Percentiles rank a stretch among this genome's conserved stretches.
Conservation (phyloP, 2,329 filamentous ascomycete species). For the Diaporthe amygdali region DNA sequence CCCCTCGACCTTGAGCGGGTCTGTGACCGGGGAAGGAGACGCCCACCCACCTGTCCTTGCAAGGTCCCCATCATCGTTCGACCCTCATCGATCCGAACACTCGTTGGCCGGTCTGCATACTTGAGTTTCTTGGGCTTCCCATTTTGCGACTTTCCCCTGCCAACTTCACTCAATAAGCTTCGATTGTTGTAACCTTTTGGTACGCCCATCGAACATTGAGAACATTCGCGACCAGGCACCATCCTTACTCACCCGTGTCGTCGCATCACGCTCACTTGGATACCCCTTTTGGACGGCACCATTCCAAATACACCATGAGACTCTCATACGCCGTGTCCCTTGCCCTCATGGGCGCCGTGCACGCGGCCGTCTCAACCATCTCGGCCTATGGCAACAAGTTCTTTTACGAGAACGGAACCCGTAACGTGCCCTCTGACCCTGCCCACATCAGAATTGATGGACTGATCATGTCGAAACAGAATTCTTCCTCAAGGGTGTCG, state of each 20-base stretch:
- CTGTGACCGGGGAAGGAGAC: background rate
- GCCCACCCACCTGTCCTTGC: background rate
- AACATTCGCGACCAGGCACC: background rate
- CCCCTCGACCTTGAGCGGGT: background rate
- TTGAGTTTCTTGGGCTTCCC: background rate
- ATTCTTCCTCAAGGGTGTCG: constrained; percentile 57
- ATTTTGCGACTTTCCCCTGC: background rate
- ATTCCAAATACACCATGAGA: constrained; percentile 40
- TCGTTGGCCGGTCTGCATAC: background rate
- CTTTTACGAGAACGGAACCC: constrained; percentile 75
- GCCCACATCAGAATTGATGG: background rate
- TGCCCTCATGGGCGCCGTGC: constrained; percentile 40
- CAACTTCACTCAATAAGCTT: background rate
- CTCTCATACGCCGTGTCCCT: constrained; percentile 37
- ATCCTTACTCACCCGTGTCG: constrained; percentile 2
- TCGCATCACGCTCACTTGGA: constrained; percentile 13
- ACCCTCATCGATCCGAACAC: constrained; percentile 4
- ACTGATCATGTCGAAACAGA: constrained; percentile 38
- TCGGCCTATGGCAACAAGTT: constrained; percentile 78
- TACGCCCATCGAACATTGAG: background rate
- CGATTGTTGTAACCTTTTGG: background rate
- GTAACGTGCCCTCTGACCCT: constrained; percentile 76
- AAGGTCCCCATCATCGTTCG: background rate
- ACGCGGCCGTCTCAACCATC: constrained; percentile 50
- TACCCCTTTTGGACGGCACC: background rate